Evolutionary conservation across 208 protist genomes (phyloP), one percentile per base, ranked within the genome.

Genomic region (Wallacemonas sp.): DNA sequence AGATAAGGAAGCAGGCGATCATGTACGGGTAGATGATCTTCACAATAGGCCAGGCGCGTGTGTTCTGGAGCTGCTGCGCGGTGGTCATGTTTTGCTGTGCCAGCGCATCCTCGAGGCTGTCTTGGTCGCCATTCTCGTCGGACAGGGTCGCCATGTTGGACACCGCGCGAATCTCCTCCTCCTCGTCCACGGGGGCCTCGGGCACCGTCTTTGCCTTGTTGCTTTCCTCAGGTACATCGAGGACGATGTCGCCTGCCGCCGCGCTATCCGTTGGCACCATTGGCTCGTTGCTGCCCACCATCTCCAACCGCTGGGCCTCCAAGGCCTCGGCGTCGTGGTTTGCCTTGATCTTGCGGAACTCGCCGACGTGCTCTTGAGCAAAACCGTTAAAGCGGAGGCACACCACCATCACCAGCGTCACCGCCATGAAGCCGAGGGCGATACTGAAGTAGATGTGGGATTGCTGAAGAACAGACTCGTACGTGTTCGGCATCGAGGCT

Each of bases 361-460:
- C 89, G 2, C 72, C 81, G 27, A 95, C 79, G 72, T 88, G 65
- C 33, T 74, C 66, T 68, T 88, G 83, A 8, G 86, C 86, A 68
- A 62, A 95, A 33, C 30, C 46, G 69, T 90, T 90, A 33, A 62
- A 90, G 27, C 83, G 79, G 38, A 95, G 76, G 2, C 39, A 79
- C 8, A 91, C 36, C 19, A 77, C 59, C 82, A 86, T 84, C 38
- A 62, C 22, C 8, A 95, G 70, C 12, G 80, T 39, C 21, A 86
- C 39, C 12, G 62, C 38, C 83, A 95, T 88, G 56, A 89, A 82
- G 21, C 47, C 66, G 21, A 91, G 64, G 11, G 81, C 76, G 15
- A 95, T 66, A 39, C 76, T 82, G 72, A 93, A 95, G 77, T 93
- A 95, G 62, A 95, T 80, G 72, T 86, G 75, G 11, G 83, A 66